Percentiles rank a stretch among this genome's conserved stretches.
phyloP scores from a whole-genome alignment of 345 rosid species.

The Bruguiera parviflora region DNA sequence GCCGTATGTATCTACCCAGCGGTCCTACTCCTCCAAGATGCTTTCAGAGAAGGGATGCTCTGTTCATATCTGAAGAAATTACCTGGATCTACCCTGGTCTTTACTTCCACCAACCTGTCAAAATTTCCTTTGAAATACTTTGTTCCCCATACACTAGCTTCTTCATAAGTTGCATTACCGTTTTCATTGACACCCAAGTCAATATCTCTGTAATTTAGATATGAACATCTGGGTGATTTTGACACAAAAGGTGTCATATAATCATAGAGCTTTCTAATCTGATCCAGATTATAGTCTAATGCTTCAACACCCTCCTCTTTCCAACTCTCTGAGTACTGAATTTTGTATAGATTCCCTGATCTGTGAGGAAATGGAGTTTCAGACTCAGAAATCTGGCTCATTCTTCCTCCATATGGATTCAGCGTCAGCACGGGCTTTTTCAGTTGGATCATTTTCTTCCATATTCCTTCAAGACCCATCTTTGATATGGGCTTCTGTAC shows the following conservation, averaged over 20 bases:
- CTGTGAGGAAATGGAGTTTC: conserved; percentile 62
- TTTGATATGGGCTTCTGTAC: conserved; percentile 43
- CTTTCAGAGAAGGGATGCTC: conserved; percentile 28
- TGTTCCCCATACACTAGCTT: conserved; percentile 52
- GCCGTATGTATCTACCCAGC: neutral
- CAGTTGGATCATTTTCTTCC: conserved; percentile 45
- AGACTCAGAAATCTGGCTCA: conserved; percentile 45
- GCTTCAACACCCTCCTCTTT: conserved; percentile 22
- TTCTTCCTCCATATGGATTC: conserved; percentile 64
- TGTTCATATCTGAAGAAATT: conserved; percentile 35
- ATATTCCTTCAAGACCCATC: conserved; percentile 37
- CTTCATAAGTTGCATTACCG: conserved; percentile 27
- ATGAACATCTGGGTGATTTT: conserved; percentile 52
- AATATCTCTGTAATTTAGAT: conserved; percentile 27
- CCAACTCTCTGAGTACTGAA: conserved; percentile 50
- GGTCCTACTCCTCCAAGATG: neutral
- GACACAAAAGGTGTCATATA: conserved; percentile 53
- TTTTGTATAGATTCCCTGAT: conserved; percentile 47
- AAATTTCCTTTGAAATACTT: conserved; percentile 24
- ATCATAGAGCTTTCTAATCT: conserved; percentile 31
- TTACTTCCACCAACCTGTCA: conserved; percentile 27
- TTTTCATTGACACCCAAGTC: conserved; percentile 25
- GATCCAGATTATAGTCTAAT: conserved; percentile 21
- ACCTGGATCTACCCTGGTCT: conserved; percentile 29
- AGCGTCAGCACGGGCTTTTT: conserved; percentile 41